Conservation (phyloP, 148 eudicot genomes). For the Arbutus unedo region DNA sequence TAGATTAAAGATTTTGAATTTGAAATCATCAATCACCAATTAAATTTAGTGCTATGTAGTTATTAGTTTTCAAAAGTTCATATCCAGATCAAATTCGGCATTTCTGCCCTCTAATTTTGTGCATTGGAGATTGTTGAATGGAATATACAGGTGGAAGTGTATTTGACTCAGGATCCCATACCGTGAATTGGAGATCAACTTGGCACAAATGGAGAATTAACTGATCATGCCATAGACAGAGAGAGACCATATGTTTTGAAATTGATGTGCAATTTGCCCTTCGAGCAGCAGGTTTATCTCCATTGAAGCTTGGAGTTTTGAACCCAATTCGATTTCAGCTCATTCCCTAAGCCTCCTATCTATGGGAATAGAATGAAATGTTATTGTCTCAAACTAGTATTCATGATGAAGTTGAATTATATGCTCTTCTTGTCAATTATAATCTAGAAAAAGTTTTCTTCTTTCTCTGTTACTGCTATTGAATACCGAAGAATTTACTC, state of each 20-base stretch:
- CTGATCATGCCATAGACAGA: background rate
- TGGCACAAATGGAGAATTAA: no score
- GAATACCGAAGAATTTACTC: no score
- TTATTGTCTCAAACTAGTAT: background rate
- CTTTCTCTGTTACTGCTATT: no score
- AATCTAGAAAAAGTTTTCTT: background rate
- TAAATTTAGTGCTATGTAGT: background rate
- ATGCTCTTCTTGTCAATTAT: background rate
- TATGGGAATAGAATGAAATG: background rate
- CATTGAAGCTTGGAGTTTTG: background rate
- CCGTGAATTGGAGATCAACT: background rate
- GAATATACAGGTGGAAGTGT: background rate
- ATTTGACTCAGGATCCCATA: background rate
- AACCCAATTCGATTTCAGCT: no score
- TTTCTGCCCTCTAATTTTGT: background rate
- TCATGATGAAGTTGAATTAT: background rate
- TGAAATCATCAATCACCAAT: background rate
- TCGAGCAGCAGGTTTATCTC: background rate
- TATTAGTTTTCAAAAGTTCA: no score
- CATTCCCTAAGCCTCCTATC: no score
- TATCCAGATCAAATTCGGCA: no score
- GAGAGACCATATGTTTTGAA: background rate
- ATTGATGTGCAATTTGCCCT: background rate
- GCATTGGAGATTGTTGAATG: background rate
- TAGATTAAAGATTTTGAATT: background rate